A percentile compares a stretch with the other conserved stretches of the same genome.
Evolutionary conservation across 108 stramenopile genomes (phyloP).

Genomic region (Parietichytrium sp.): DNA sequence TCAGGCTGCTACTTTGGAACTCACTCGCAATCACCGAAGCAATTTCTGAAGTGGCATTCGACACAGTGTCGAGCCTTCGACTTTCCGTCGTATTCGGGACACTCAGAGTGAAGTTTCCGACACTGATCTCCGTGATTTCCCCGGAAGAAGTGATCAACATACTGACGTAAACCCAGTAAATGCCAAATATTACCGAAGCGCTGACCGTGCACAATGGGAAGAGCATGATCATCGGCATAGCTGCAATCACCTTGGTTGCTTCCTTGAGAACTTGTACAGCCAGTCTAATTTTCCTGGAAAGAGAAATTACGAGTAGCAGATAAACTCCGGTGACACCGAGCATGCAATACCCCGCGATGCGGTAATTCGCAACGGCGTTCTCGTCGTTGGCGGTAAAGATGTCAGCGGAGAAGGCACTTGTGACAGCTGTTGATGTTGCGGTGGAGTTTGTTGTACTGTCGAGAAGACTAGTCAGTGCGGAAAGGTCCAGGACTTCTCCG

Average conservation of each 20-base stretch:
- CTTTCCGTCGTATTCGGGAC: not conserved
- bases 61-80: not conserved
- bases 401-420: not conserved
- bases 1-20: not conserved
- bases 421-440: not conserved
- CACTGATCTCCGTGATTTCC: slow-evolving; percentile 39
- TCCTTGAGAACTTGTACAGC: slow-evolving; percentile 8
- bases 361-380: not conserved
- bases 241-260: not conserved
- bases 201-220: not conserved
- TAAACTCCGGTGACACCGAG: slow-evolving; percentile 6
- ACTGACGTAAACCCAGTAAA: not conserved
- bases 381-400: not conserved
- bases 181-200: not conserved
- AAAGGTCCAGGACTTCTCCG: not conserved
- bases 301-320: slow-evolving; percentile 5
- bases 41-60: slow-evolving; percentile 11
- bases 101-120: not conserved
- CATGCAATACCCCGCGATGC: slow-evolving; percentile 40
- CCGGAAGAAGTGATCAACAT: slow-evolving; percentile 27
- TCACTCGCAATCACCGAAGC: not conserved
- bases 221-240: not conserved
- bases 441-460: not conserved
- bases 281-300: slow-evolving; percentile 13
- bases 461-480: not conserved